Evolutionary conservation across 83 land plant species (phyloP).

Genomic region (Diphasiastrum complanatum): DNA sequence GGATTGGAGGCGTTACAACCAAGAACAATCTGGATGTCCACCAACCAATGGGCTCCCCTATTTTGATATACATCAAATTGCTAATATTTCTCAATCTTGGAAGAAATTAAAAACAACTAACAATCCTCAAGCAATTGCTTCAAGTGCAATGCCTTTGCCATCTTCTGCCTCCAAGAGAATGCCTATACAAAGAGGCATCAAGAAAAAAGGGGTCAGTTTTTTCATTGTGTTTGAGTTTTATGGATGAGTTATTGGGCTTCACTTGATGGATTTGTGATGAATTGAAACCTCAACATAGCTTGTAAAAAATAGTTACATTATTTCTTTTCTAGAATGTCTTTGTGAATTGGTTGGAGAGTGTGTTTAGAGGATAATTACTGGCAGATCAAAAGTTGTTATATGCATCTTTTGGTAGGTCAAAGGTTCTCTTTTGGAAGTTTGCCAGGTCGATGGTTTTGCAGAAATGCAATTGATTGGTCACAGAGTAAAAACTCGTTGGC

Average conservation of each 20-base stretch:
- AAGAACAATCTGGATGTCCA: background rate
- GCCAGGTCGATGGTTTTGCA: too few species aligned
- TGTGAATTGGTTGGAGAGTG: background rate
- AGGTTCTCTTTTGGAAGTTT: conserved; percentile 21
- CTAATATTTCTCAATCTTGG: conserved; percentile 72
- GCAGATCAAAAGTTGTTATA: background rate
- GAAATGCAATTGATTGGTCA: conserved; percentile 19
- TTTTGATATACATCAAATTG: conserved; percentile 64
- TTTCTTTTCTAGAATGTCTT: background rate
- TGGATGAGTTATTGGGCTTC: too few species aligned
- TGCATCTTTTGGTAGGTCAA: background rate
- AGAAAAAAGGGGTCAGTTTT: conserved; percentile 48
- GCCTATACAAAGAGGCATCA: conserved; percentile 49
- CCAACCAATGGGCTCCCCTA: conserved; percentile 59
- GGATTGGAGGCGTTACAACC: background rate
- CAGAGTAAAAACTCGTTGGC: conserved; percentile 69
- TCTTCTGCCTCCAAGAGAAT: conserved; percentile 52
- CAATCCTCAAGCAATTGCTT: conserved; percentile 32
- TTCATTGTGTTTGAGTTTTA: too few species aligned
- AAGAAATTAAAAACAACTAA: conserved; percentile 66
- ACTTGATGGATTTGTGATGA: too few species aligned
- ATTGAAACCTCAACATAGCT: too few species aligned
- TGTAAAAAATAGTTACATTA: too few species aligned
- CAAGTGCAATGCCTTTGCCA: conserved; percentile 45
- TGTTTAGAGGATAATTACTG: background rate